phyloP scores from a whole-genome alignment of 2,329 filamentous ascomycete species.

The Fusarium fujikuroi region DNA sequence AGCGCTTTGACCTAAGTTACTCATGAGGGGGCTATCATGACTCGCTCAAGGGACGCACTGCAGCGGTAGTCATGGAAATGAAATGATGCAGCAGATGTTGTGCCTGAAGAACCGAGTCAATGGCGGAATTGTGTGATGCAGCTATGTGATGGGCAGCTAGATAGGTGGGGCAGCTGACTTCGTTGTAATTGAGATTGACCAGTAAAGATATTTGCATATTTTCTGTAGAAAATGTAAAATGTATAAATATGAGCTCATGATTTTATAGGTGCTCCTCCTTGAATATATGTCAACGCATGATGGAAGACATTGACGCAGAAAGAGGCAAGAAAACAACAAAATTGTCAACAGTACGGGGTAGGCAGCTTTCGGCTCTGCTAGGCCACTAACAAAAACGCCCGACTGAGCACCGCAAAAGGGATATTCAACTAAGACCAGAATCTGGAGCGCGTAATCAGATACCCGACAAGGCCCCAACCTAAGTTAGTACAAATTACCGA shows the following conservation, averaged over 20 bases:
- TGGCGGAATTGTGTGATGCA: too few relatives aligned
- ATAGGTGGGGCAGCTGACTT: rapidly evolving
- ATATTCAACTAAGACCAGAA: neutral
- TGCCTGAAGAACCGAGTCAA: too few relatives aligned
- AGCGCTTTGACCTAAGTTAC: neutral
- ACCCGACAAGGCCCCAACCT: neutral
- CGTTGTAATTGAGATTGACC: neutral
- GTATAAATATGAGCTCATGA: rapidly evolving
- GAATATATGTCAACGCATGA: rapidly evolving
- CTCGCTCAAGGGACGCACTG: neutral
- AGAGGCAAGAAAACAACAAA: neutral
- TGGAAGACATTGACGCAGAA: too few relatives aligned
- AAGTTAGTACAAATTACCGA: neutral
- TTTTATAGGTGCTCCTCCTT: rapidly evolving
- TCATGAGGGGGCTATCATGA: neutral
- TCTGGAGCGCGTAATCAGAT: neutral
- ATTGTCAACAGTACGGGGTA: neutral
- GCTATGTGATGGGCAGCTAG: rapidly evolving
- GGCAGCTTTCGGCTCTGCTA: neutral
- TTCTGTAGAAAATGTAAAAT: neutral
- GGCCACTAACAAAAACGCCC: neutral
- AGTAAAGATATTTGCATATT: rapidly evolving
- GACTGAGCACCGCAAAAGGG: neutral
- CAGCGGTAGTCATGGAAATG: too few relatives aligned
- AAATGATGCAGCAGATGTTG: neutral